These are phyloP conservation scores for Metarhizium robertsii DNA, from an alignment of 2,329 filamentous ascomycete genomes.

Conservation along the genomic window DNA sequence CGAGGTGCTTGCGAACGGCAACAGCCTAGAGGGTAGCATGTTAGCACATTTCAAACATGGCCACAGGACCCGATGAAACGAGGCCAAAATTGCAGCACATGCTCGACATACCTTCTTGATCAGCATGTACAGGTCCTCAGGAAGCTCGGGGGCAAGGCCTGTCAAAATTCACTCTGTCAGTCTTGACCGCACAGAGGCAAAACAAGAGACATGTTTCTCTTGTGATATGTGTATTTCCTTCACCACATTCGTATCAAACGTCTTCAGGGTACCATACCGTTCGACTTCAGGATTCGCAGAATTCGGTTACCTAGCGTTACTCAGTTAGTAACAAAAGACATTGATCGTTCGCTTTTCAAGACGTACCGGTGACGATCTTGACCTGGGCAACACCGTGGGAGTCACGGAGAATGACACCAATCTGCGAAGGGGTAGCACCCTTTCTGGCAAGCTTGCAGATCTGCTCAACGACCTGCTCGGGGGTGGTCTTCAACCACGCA, in stretches of 20 bases:
- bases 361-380: conserved; percentile 90
- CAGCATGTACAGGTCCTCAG: conserved; percentile 99
- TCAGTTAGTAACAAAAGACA: conserved; percentile 25
- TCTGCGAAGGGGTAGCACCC: conserved; percentile 97
- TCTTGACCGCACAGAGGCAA: conserved; percentile 85
- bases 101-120: conserved; percentile 83
- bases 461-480: conserved; percentile 97
- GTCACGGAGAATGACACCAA: conserved; percentile 97
- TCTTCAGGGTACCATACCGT: conserved; percentile 61
- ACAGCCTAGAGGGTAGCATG: conserved; percentile 57
- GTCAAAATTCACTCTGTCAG: conserved; percentile 85
- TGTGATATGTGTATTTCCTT: conserved; percentile 16
- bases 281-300: conserved; percentile 95
- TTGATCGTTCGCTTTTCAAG: neutral
- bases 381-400: conserved; percentile 97
- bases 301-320: conserved; percentile 89
- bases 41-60: neutral
- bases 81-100: too few relatives aligned
- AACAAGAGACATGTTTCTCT: conserved; percentile 15
- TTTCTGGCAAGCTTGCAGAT: conserved; percentile 99
- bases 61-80: neutral
- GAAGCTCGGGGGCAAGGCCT: conserved; percentile 98
- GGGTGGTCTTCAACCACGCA: conserved; percentile 97
- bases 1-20: conserved; percentile 98
- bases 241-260: conserved; percentile 13